Evolutionary conservation across 345 rosid species (phyloP).

Genomic region (Erysimum cheiranthoides): DNA sequence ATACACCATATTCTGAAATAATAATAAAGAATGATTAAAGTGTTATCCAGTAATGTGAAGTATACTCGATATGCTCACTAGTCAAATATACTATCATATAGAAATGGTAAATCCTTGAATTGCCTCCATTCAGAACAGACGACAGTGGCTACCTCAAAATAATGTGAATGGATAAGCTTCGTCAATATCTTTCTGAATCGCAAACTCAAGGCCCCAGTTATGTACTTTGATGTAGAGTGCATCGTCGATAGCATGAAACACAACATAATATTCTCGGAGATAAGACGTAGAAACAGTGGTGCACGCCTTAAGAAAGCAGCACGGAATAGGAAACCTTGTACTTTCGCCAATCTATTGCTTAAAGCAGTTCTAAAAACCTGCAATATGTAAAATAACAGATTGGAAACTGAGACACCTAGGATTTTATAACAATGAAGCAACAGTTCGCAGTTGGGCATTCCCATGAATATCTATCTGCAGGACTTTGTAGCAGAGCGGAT

Average conservation of each 20-base stretch:
- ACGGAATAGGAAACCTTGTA: slow-evolving; percentile 95
- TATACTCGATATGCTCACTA: slow-evolving; percentile 14
- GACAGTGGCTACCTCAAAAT: slow-evolving; percentile 71
- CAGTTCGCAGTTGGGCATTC: not conserved
- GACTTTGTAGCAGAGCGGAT: slow-evolving; percentile 9
- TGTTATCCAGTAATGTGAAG: slow-evolving; percentile 9
- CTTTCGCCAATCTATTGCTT: slow-evolving; percentile 97
- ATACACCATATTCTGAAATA: slow-evolving; percentile 94
- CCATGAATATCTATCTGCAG: slow-evolving; percentile 17
- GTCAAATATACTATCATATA: slow-evolving; percentile 22
- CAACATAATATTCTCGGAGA: slow-evolving; percentile 86
- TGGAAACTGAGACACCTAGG: not conserved
- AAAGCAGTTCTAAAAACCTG: slow-evolving; percentile 89
- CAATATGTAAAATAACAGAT: slow-evolving; percentile 28
- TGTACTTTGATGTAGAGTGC: slow-evolving; percentile 87
- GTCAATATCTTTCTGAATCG: slow-evolving; percentile 93
- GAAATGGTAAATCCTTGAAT: slow-evolving; percentile 8
- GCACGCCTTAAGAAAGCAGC: slow-evolving; percentile 94
- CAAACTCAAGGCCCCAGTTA: slow-evolving; percentile 87
- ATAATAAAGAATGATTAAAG: slow-evolving; percentile 20
- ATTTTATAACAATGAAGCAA: not conserved
- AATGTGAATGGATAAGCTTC: slow-evolving; percentile 80
- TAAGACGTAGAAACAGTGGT: slow-evolving; percentile 81
- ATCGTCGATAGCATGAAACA: slow-evolving; percentile 85
- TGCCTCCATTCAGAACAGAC: slow-evolving; percentile 13